Evolutionary conservation across 2,329 filamentous ascomycete species (phyloP).

Genomic region (Aspergillus quadricinctus): DNA sequence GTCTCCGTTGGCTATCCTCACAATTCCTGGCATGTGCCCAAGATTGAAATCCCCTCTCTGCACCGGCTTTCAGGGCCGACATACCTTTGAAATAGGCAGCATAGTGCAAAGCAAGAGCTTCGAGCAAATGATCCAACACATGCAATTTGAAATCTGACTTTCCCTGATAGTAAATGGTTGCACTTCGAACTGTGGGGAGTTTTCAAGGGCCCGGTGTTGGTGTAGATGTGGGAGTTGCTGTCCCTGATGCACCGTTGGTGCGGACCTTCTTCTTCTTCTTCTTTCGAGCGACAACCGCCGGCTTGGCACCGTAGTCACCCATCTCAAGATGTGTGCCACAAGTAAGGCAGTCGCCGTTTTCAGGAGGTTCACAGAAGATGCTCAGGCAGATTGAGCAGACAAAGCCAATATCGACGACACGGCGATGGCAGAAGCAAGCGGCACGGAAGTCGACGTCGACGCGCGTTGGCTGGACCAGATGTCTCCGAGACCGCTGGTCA

Average conservation of each 20-base stretch:
- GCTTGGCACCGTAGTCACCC: slow-evolving; percentile 70
- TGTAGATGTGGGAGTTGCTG: slow-evolving; percentile 58
- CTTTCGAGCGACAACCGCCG: slow-evolving; percentile 66
- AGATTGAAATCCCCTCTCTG: background rate
- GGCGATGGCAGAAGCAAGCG: slow-evolving; percentile 95
- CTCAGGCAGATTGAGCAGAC: slow-evolving; percentile 95
- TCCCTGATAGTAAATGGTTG: background rate
- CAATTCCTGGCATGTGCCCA: background rate
- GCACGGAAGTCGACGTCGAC: slow-evolving; percentile 92
- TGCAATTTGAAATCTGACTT: background rate
- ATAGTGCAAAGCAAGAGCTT: background rate
- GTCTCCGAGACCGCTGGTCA: slow-evolving; percentile 58
- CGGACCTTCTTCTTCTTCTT: slow-evolving; percentile 74
- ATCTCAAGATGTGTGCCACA: slow-evolving; percentile 75
- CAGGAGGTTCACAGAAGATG: slow-evolving; percentile 72
- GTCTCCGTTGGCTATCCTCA: background rate
- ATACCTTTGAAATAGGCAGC: background rate
- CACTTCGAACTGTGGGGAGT: background rate
- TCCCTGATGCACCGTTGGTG: slow-evolving; percentile 41
- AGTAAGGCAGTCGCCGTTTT: slow-evolving; percentile 69
- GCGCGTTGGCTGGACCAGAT: slow-evolving; percentile 73
- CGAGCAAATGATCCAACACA: background rate
- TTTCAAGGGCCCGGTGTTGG: slow-evolving; percentile 36
- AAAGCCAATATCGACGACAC: slow-evolving; percentile 85
- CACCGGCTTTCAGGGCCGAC: background rate